Conservation (phyloP, 306 rosid genomes). For the Gastrolobium villosum region DNA sequence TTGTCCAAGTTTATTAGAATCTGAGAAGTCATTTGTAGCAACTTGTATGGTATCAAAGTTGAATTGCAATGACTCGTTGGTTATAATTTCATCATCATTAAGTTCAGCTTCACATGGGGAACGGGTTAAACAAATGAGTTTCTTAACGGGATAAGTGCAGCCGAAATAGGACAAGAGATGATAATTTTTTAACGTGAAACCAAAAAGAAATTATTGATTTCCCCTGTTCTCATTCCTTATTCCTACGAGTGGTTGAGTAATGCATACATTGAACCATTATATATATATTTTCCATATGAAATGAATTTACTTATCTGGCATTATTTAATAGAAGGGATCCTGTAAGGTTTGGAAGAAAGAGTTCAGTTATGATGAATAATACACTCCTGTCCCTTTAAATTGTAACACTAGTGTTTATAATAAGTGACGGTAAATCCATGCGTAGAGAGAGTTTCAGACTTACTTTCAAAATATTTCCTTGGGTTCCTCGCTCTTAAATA, state of each 20-base stretch:
- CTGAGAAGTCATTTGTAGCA: slow-evolving; percentile 49
- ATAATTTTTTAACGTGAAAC: not conserved
- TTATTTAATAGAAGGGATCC: not conserved
- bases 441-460: not conserved
- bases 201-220: not conserved
- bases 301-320: not conserved
- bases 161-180: not conserved
- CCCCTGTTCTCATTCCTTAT: not conserved
- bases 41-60: slow-evolving; percentile 39
- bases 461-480: not conserved
- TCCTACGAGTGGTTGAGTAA: too few relatives aligned
- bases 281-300: not conserved
- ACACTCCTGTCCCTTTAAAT: not conserved
- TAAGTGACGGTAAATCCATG: not conserved
- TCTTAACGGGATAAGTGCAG: not conserved
- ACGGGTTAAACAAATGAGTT: slow-evolving; percentile 4
- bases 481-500: slow-evolving; percentile 2
- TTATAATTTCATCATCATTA: slow-evolving; percentile 36
- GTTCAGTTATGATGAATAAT: not conserved
- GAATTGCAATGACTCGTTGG: slow-evolving; percentile 30
- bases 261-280: not conserved
- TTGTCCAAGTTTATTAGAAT: slow-evolving; percentile 52
- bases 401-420: not conserved
- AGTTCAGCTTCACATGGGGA: slow-evolving; percentile 1
- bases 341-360: not conserved